A percentile compares a stretch with the other conserved stretches of the same genome.
Conservation (phyloP, 371 early-diverging fungal species). For the Mucor piriformis region DNA sequence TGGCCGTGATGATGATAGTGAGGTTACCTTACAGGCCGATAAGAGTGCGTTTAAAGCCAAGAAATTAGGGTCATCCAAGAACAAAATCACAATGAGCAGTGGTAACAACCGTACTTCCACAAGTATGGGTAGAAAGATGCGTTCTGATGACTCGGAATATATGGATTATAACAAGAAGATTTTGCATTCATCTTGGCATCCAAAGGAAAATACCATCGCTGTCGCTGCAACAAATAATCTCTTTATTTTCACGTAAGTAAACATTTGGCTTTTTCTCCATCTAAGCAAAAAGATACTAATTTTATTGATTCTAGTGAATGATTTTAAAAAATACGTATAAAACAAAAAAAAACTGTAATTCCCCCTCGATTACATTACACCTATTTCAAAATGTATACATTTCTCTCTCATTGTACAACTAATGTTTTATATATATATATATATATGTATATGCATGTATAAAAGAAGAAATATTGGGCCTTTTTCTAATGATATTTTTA, state of each 20-base stretch:
- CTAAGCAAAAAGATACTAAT: not conserved
- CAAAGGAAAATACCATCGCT: conserved; percentile 94
- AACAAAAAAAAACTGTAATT: not conserved
- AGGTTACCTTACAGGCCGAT: conserved; percentile 92
- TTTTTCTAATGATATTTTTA: not conserved
- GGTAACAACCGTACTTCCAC: conserved; percentile 6
- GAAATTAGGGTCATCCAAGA: conserved; percentile 64
- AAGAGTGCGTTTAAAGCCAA: conserved; percentile 95
- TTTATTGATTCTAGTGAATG: not conserved
- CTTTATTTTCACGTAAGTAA: conserved; percentile 92
- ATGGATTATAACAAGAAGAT: conserved; percentile 97
- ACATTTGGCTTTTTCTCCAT: too few species aligned
- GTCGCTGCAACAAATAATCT: conserved; percentile 98
- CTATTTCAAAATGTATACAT: not conserved
- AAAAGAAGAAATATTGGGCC: not conserved
- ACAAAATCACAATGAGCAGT: conserved; percentile 40
- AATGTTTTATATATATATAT: not conserved
- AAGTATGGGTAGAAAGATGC: conserved; percentile 9
- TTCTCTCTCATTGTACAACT: not conserved
- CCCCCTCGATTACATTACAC: not conserved
- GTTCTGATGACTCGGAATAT: conserved; percentile 49
- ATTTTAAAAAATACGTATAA: not conserved
- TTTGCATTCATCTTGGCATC: conserved; percentile 98
- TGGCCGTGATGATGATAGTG: conserved; percentile 68
- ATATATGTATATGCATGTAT: not conserved